Percentiles rank a stretch among this genome's conserved stretches.
These are phyloP conservation scores for Neurospora sp. DNA, from an alignment of 495 filamentous ascomycete species.

Conservation along the genomic window DNA sequence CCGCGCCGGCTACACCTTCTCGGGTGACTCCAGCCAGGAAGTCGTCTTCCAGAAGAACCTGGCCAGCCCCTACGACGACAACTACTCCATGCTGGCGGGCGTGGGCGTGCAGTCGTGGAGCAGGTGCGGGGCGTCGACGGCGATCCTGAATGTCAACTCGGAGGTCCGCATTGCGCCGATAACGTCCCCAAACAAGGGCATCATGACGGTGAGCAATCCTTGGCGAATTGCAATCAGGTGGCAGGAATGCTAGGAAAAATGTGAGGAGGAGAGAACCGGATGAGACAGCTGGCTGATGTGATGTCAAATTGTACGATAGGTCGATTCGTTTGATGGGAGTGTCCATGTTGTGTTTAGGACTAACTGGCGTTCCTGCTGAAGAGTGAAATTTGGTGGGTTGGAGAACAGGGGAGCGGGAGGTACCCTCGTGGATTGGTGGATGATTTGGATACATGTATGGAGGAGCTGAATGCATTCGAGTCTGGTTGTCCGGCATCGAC, in stretches of 20 bases:
- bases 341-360: constrained; percentile 19
- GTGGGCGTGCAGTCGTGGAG: constrained; percentile 23
- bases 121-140: constrained; percentile 19
- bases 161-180: constrained; percentile 23
- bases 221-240: constrained; percentile 5
- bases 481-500: too few species aligned
- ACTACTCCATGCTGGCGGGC: constrained; percentile 23
- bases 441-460: too few species aligned
- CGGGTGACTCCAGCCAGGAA: constrained; percentile 21
- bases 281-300: not conserved
- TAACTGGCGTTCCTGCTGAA: constrained; percentile 14
- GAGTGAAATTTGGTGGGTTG: too few species aligned
- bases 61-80: constrained; percentile 19
- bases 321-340: constrained; percentile 23
- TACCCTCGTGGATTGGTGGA: too few species aligned
- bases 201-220: constrained; percentile 22
- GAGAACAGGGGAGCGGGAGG: too few species aligned
- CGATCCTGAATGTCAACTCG: constrained; percentile 30
- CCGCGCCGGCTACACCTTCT: constrained; percentile 20
- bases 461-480: too few species aligned
- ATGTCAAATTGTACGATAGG: constrained; percentile 6
- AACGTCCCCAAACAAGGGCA: constrained; percentile 13
- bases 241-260: constrained; percentile 5
- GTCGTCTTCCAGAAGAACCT: constrained; percentile 28
- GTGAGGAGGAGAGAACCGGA: not conserved